These are phyloP conservation scores for Paramecium sexaurelia DNA, from an alignment of 73 alveolate genomes.

Conservation along the genomic window DNA sequence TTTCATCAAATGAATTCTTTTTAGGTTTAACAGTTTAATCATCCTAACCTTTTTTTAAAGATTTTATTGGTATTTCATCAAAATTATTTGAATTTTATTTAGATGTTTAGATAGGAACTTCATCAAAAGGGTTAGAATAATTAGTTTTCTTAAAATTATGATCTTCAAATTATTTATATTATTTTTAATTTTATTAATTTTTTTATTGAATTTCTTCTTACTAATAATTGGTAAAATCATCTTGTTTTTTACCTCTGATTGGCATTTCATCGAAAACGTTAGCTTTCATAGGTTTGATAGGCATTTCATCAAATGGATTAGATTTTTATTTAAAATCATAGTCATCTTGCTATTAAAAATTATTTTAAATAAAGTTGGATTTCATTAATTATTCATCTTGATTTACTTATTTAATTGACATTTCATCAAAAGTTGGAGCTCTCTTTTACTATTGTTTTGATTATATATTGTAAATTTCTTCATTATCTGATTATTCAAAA, in stretches of 20 bases:
- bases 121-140: background rate
- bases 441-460: background rate
- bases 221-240: background rate
- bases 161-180: background rate
- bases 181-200: background rate
- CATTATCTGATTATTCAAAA: background rate
- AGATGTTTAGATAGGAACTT: background rate
- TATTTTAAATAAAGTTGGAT: background rate
- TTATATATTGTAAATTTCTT: background rate
- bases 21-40: background rate
- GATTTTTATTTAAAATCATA: background rate
- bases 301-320: constrained; percentile 53
- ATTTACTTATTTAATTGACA: background rate
- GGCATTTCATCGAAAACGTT: background rate
- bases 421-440: background rate
- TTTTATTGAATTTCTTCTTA: background rate
- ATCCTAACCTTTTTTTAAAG: background rate
- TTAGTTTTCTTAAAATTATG: background rate
- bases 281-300: background rate
- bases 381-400: background rate
- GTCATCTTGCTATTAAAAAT: background rate
- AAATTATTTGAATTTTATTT: too few species aligned
- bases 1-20: background rate
- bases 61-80: constrained; percentile 44
- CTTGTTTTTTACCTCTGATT: background rate